phyloP scores from a whole-genome alignment of 2,329 filamentous ascomycete species.

The Calcarisporium arbuscula region DNA sequence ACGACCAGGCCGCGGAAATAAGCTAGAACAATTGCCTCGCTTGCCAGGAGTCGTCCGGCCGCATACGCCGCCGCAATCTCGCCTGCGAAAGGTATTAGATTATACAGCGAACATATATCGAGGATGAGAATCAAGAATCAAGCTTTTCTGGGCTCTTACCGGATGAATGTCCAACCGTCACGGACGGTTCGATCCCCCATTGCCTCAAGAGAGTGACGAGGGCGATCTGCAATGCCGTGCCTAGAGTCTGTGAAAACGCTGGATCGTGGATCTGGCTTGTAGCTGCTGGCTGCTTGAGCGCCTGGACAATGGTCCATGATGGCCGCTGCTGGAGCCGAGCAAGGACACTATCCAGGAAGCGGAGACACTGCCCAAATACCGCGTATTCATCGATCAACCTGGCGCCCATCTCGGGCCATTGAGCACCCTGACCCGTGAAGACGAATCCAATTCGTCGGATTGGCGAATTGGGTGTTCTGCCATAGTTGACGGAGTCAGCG shows the following conservation, averaged over 20 bases:
- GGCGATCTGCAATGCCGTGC: slow-evolving; percentile 33
- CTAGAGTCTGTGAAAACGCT: slow-evolving; percentile 25
- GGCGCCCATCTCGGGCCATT: slow-evolving; percentile 26
- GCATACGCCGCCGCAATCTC: slow-evolving; percentile 31
- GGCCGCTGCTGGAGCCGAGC: not conserved
- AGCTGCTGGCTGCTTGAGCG: slow-evolving; percentile 6
- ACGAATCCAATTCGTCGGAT: no score
- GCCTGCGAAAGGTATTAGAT: no score
- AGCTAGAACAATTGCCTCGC: slow-evolving; percentile 20
- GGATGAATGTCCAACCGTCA: slow-evolving; percentile 27
- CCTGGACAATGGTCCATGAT: slow-evolving; percentile 9
- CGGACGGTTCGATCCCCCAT: slow-evolving; percentile 17
- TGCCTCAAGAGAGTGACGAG: slow-evolving; percentile 25
- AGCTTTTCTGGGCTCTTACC: no score
- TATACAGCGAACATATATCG: no score
- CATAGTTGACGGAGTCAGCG: no score
- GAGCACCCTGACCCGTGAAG: slow-evolving; percentile 29
- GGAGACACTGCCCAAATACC: slow-evolving; percentile 12
- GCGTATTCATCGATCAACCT: slow-evolving; percentile 17
- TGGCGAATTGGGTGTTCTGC: no score
- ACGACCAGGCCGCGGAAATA: slow-evolving; percentile 23
- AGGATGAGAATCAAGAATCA: no score
- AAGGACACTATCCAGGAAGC: slow-evolving; percentile 1
- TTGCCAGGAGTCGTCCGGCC: slow-evolving; percentile 6
- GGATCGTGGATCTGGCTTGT: slow-evolving; percentile 4